These are phyloP conservation scores for Aspergillus panamensis DNA, from an alignment of 495 filamentous ascomycete species.

Conservation along the genomic window DNA sequence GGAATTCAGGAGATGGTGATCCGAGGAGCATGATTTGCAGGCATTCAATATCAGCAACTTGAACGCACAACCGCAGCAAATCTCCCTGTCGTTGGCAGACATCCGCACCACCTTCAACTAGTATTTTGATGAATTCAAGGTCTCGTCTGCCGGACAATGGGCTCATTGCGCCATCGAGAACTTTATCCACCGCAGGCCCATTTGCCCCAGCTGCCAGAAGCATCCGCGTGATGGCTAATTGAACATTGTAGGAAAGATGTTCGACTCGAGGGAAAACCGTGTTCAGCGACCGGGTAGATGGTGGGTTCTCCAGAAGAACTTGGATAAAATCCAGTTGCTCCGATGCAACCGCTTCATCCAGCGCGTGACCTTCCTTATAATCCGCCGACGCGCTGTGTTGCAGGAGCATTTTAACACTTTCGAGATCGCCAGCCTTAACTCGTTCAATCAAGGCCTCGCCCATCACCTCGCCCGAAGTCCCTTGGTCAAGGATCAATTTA, in stretches of 20 bases:
- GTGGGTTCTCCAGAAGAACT: slow-evolving; percentile 1
- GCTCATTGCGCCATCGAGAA: slow-evolving; percentile 1
- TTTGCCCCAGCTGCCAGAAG: slow-evolving; percentile 10
- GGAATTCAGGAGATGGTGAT: slow-evolving; percentile 1
- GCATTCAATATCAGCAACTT: not conserved
- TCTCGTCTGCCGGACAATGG: not conserved
- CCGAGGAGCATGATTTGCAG: slow-evolving; percentile 10
- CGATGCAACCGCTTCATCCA: slow-evolving; percentile 3
- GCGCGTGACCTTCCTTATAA: slow-evolving; percentile 4
- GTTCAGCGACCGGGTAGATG: slow-evolving; percentile 1
- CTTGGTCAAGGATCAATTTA: slow-evolving; percentile 6
- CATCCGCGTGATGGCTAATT: slow-evolving; percentile 2
- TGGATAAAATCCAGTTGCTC: slow-evolving; percentile 8
- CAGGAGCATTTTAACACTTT: slow-evolving; percentile 2
- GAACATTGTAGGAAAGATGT: not conserved
- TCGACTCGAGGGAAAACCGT: slow-evolving; percentile 4
- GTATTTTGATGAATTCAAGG: slow-evolving; percentile 1
- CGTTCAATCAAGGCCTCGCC: slow-evolving; percentile 10
- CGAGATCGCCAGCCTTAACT: slow-evolving; percentile 5
- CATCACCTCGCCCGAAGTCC: not conserved
- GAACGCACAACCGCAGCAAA: slow-evolving; percentile 1
- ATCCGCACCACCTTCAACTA: slow-evolving; percentile 8
- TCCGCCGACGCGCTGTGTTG: slow-evolving; percentile 6
- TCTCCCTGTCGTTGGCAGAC: slow-evolving; percentile 4
- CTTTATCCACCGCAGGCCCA: slow-evolving; percentile 2